Percentiles rank a stretch among this genome's conserved stretches.
These are phyloP conservation scores for Cytidiella melzeri DNA, from an alignment of 768 basidiomycete genomes.

Conservation along the genomic window DNA sequence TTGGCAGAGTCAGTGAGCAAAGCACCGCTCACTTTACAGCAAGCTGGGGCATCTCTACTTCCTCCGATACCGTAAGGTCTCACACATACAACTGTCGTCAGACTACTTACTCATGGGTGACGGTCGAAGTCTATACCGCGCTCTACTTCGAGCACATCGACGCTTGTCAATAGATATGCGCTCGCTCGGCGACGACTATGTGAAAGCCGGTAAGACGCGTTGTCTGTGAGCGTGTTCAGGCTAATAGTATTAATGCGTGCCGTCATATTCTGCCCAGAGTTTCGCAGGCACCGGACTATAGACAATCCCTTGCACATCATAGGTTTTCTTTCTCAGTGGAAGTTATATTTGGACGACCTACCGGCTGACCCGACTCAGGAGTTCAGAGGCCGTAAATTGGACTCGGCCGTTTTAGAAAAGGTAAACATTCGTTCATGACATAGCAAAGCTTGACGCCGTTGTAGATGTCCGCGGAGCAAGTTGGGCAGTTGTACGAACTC, in stretches of 20 bases:
- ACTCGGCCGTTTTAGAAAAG: constrained; percentile 71
- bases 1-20: constrained; percentile 53
- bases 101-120: background rate
- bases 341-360: constrained; percentile 76
- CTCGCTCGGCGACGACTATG: constrained; percentile 77
- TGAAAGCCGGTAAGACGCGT: constrained; percentile 60
- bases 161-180: constrained; percentile 73
- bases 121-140: constrained; percentile 62
- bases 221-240: background rate
- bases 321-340: constrained; percentile 95
- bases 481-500: constrained; percentile 91
- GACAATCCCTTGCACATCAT: constrained; percentile 90
- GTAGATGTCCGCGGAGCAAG: constrained; percentile 85
- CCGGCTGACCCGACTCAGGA: constrained; percentile 39
- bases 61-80: constrained; percentile 78
- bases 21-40: constrained; percentile 51
- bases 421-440: constrained; percentile 29
- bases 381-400: constrained; percentile 63
- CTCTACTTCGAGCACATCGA: constrained; percentile 75
- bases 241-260: background rate
- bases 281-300: constrained; percentile 70
- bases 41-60: constrained; percentile 62
- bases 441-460: background rate
- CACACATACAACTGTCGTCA: constrained; percentile 3
- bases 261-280: constrained; percentile 48